Base-by-base conservation (phyloP, 2,329 filamentous ascomycete genomes). In the Colletotrichum godetiae region DNA sequence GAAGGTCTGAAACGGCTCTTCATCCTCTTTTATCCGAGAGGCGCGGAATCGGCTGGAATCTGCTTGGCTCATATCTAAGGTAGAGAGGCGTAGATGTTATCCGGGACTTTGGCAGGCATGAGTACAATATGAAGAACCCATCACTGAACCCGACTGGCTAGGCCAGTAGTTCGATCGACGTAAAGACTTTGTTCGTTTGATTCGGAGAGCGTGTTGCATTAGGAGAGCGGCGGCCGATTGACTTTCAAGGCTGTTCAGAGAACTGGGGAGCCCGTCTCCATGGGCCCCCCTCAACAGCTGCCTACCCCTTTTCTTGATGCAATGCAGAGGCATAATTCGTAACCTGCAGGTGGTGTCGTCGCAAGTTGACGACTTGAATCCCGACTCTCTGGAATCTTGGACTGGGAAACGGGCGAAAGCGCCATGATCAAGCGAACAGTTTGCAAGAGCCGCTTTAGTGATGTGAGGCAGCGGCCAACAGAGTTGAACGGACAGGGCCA, bases 221-320 rank as follows among this genome's bases (percentile, higher is more conserved):
- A 60, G 66, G 58, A 24, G 56, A 58, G 49, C 42, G 66, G 56
- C 46, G 66, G 59, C 59, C 70, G 59, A 73, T 73, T 69, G 70
- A 70, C 70, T 73, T 69, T 72, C 22, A 53, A 27, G 52, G 29
- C 66, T 55, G 66, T 55, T 55, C 19, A 56, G 53, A 29, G 22
- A 42, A 70, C 66, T 64, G 46, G 42, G 70, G 31, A 73, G 66
- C 31, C 46, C 59, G 42, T 63, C 58, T 24, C 55, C 42, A 24
- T 58, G 24, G 27, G 42, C 53, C 42, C 27, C 52, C 27, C 52
- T 46, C 15, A 22, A 22, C 52, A 52, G 33, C 24, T 46, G 19
- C 52, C 52, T 46, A 31, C 52, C 52, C 33, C 31, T 22, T 56
- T 15, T 65, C 33, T 46, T 65, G 24, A 57, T 56, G 35, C 52